Base-by-base conservation (phyloP, 257 asterid genomes). In the Capsicum chinense region DNA sequence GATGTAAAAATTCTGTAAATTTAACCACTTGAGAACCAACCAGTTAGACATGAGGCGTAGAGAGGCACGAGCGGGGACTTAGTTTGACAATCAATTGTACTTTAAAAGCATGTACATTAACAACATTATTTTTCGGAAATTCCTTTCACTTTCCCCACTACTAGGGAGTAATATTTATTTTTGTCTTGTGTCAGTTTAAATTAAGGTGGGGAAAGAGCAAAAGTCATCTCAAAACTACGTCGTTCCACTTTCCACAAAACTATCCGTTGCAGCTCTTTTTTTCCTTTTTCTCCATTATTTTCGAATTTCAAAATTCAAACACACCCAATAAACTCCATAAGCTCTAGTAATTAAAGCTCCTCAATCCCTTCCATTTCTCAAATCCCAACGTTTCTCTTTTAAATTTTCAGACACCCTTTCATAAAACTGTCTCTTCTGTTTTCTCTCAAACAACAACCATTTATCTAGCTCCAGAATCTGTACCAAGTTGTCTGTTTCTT, bases 181-280 rank as follows among this genome's bases (percentile, higher is more conserved):
- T 78, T 56, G 64, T 78, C 44, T 11, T 54, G 64, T 16, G 14
- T 54, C 81, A 78, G 47, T 56, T 54, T 54, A 78, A 78, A 78
- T 5, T 52, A 54, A 52, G 48, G 12, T 3, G 6, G 12, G 33
- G 63, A 26, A 33, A 5, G 52, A 13, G 69, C 12, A 21, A 16
- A 82, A 17, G 9, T 6, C 79, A 62, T 4, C 4, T 14, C 3
- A 57, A 50, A 84, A 80, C 88, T 39, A 84, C 86, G 84, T 64
- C 91, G 88, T 83, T 80, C 37, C 60, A 1, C 35, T 63, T 47
- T 48, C 73, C 56, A 64, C 56, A 35, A 39, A 85, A 84, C 90
- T 93, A 90, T 90, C 98, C 97, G 98, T 93, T 91, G 56, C 88
- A 83, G 44, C 88, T 84, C 90, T 87, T 79, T 9, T 70, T 16